Evolutionary conservation across 352 stramenopile genomes (phyloP), one percentile per base, ranked within the genome.

Genomic region (Phytophthora vignae): DNA sequence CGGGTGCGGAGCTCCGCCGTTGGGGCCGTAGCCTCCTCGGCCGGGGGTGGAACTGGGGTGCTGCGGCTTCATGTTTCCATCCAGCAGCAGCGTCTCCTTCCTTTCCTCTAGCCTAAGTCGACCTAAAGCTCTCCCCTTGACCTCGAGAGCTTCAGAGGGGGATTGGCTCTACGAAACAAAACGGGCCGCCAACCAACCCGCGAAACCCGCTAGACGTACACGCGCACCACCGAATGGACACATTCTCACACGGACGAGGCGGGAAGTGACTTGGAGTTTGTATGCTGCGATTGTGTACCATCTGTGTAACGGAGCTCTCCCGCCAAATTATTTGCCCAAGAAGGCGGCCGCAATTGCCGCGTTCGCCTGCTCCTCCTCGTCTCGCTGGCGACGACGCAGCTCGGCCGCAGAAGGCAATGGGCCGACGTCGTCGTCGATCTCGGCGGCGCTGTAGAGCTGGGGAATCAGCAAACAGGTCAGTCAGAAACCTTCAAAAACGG

Each of bases 51-150:
- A 68, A 73, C 58, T 85, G 56, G 58, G 49, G 59, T 87, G 77
- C 42, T 87, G 80, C 55, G 78, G 65, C 74, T 88, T 90, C 82
- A 83, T 85, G 55, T 76, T 84, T 79, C 71, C 81, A 87, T 89
- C 64, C 55, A 88, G 68, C 54, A 60, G 12, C 5, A 44, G 59
- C 38, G 36, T 55, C 36, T n/a, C 25, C 55, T 59, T 66, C 55
- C 48, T 68, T 58, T 56, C 49, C 63, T 25, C 57, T 67, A 19
- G 60, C 67, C 67, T 33, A 33, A 33, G 29, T 33, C 62, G 69
- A 59, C 62, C 64, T 53, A 56, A 75, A 64, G 77, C 73, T 78
- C 74, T 78, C 70, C 74, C 74, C 62, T 81, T 72, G 54, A 61
- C 55, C 46, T 53, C 46, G 46, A 48, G 42, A 44, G 55, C 57